Conservation (phyloP, 768 basidiomycete genomes). For the Phaffia australis region DNA sequence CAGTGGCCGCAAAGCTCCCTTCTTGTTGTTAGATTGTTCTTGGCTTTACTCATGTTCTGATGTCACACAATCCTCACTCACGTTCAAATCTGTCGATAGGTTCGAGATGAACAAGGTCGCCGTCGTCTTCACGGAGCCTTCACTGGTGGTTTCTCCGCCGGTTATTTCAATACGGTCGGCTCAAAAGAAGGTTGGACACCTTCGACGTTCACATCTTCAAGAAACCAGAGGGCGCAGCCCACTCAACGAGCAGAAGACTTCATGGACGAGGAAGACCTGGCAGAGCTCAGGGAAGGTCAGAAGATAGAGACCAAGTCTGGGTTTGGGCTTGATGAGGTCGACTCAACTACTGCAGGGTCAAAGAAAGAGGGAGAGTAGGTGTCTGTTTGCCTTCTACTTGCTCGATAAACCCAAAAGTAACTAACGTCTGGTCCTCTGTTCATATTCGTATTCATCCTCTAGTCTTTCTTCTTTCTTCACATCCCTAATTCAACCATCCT, state of each 20-base stretch:
- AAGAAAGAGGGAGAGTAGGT: constrained; percentile 16
- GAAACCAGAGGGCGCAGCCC: constrained; percentile 49
- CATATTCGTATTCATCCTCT: constrained; percentile 31
- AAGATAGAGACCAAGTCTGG: constrained; percentile 63
- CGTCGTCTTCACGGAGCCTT: constrained; percentile 94
- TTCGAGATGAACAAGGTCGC: constrained; percentile 84
- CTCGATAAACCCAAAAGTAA: neutral
- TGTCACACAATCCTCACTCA: neutral
- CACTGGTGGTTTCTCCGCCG: constrained; percentile 94
- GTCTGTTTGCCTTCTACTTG: neutral
- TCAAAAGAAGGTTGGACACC: constrained; percentile 98
- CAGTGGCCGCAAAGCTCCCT: constrained; percentile 31
- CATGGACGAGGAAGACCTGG: constrained; percentile 97
- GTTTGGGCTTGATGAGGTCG: constrained; percentile 52
- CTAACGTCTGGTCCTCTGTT: constrained; percentile 48
- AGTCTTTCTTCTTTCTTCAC: constrained; percentile 33
- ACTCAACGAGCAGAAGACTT: constrained; percentile 67
- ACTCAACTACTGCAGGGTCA: neutral
- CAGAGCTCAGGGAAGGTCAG: constrained; percentile 62
- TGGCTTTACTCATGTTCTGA: constrained; percentile 20
- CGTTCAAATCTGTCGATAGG: constrained; percentile 42
- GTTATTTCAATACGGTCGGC: constrained; percentile 92
- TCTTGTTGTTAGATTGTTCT: constrained; percentile 7
- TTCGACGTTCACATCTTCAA: constrained; percentile 81
- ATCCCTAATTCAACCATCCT: constrained; percentile 59